These are phyloP conservation scores for Cardamine resedifolia DNA, from an alignment of 345 rosid genomes.

Conservation along the genomic window DNA sequence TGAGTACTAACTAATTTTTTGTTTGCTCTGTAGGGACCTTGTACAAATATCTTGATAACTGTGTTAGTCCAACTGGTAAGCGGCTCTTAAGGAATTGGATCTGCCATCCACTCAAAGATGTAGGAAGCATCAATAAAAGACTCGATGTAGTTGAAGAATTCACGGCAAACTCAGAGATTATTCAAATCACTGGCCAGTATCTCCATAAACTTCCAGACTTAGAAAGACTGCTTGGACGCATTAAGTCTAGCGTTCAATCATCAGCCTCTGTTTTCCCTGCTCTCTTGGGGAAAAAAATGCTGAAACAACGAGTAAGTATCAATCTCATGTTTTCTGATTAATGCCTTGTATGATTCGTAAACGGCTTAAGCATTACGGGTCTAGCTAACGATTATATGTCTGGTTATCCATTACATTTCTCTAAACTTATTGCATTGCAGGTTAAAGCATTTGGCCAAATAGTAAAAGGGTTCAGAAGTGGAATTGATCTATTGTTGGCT, in stretches of 20 bases:
- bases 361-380: neutral
- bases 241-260: slow-evolving; percentile 67
- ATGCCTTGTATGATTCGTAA: slow-evolving; percentile 7
- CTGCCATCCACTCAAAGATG: slow-evolving; percentile 89
- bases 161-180: slow-evolving; percentile 49
- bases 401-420: slow-evolving; percentile 3
- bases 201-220: slow-evolving; percentile 81
- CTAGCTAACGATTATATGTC: neutral
- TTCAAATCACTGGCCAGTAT: slow-evolving; percentile 53
- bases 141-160: slow-evolving; percentile 70
- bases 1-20: neutral
- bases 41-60: slow-evolving; percentile 78
- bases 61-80: slow-evolving; percentile 78
- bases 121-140: slow-evolving; percentile 65
- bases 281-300: slow-evolving; percentile 63
- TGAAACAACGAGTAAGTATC: slow-evolving; percentile 66
- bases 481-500: slow-evolving; percentile 63
- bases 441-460: slow-evolving; percentile 79
- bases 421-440: slow-evolving; percentile 42
- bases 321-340: neutral
- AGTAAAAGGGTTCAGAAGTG: slow-evolving; percentile 81
- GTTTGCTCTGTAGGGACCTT: slow-evolving; percentile 64
- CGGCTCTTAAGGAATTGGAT: slow-evolving; percentile 90
- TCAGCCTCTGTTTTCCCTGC: slow-evolving; percentile 65
- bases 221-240: slow-evolving; percentile 82